Percentiles rank a stretch among this genome's conserved stretches.
These are phyloP conservation scores for Gossypium raimondii DNA, from an alignment of 345 rosid species.

Conservation along the genomic window DNA sequence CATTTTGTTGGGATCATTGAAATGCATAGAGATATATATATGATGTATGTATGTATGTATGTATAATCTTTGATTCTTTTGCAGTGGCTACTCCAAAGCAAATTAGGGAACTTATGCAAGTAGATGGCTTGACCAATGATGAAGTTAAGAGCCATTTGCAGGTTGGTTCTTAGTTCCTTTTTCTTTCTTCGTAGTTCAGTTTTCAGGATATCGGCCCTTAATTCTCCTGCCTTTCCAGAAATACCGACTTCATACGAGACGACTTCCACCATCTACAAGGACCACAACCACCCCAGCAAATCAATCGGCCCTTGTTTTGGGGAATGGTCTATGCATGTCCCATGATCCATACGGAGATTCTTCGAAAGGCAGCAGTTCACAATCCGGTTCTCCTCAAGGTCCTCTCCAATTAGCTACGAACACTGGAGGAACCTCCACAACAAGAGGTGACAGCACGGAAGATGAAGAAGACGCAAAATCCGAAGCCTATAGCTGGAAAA, in stretches of 20 bases:
- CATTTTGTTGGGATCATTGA: too few relatives aligned
- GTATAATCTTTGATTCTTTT: background rate
- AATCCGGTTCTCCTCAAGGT: constrained; percentile 77
- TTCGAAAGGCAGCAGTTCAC: constrained; percentile 47
- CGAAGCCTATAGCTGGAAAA: constrained; percentile 62
- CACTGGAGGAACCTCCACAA: constrained; percentile 47
- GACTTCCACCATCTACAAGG: constrained; percentile 23
- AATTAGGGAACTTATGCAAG: constrained; percentile 94
- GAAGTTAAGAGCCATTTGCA: constrained; percentile 99
- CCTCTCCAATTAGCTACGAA: constrained; percentile 61
- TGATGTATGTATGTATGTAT: too few relatives aligned
- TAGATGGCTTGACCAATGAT: constrained; percentile 89
- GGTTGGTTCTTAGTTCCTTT: constrained; percentile 32
- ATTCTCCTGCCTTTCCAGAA: constrained; percentile 48
- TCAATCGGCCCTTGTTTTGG: constrained; percentile 46
- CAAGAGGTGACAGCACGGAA: constrained; percentile 62
- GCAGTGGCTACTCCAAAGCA: constrained; percentile 97
- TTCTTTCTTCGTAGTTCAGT: too few relatives aligned
- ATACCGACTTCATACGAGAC: constrained; percentile 69
- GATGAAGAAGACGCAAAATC: constrained; percentile 72
- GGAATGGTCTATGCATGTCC: constrained; percentile 51
- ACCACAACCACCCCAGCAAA: constrained; percentile 36
- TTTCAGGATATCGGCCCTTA: background rate
- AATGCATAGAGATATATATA: too few relatives aligned
- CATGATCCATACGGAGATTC: constrained; percentile 48